Conservation (phyloP, 2,329 filamentous ascomycete species). For the Alternaria sp. region DNA sequence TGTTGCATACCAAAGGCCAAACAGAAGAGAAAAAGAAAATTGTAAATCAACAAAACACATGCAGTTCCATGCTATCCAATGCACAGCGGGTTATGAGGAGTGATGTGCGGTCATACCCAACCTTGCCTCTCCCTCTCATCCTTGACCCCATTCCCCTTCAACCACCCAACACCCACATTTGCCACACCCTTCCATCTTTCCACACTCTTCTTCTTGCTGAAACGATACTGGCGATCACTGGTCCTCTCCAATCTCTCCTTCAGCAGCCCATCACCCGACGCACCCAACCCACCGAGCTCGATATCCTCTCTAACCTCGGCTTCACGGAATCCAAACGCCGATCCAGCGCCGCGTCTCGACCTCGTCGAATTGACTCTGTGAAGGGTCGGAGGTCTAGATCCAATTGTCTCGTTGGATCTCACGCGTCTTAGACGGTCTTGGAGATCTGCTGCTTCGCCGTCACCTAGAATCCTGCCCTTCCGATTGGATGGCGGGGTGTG, state of each 20-base stretch:
- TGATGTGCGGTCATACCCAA: constrained; percentile 34
- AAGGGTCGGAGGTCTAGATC: constrained; percentile 29
- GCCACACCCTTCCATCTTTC: constrained; percentile 49
- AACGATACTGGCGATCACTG: constrained; percentile 44
- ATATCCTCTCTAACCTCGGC: constrained; percentile 51
- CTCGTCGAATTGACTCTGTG: constrained; percentile 34
- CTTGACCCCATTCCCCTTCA: constrained; percentile 40
- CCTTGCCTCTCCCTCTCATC: constrained; percentile 41
- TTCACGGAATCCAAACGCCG: constrained; percentile 48
- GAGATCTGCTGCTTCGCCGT: constrained; percentile 43
- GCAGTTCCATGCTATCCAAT: background rate
- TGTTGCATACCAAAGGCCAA: background rate
- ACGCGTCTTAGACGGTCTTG: constrained; percentile 41
- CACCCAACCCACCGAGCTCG: constrained; percentile 41
- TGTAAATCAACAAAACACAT: background rate
- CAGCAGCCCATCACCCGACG: constrained; percentile 38
- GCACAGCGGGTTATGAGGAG: too few species aligned
- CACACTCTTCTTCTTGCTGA: constrained; percentile 46
- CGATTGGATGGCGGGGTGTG: constrained; percentile 48
- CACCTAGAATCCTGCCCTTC: constrained; percentile 44
- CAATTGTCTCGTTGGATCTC: constrained; percentile 45
- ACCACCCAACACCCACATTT: constrained; percentile 47
- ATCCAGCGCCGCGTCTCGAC: constrained; percentile 36
- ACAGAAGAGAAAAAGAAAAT: background rate
- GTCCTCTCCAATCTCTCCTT: constrained; percentile 45